Conservation (phyloP, 1,284 basidiomycete genomes). For the Sanghuangporus sanghuang region DNA sequence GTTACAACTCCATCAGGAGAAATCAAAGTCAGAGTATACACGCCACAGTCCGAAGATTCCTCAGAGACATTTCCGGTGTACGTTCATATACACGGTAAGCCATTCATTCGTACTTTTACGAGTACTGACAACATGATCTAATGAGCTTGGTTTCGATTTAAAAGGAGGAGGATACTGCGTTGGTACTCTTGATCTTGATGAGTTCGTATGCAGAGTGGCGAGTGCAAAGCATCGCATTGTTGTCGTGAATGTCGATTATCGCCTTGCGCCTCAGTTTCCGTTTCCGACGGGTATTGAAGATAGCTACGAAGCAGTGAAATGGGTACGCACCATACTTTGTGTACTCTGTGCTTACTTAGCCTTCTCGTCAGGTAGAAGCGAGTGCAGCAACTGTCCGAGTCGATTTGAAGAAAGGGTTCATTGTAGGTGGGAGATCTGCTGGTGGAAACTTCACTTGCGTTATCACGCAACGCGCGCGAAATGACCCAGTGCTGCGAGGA, state of each 20-base stretch:
- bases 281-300: slow-evolving; percentile 36
- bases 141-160: background rate
- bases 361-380: background rate
- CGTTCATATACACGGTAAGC: slow-evolving; percentile 10
- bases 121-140: background rate
- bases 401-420: slow-evolving; percentile 19
- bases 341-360: background rate
- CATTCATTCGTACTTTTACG: background rate
- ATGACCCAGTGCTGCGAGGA: slow-evolving; percentile 18
- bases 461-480: slow-evolving; percentile 20
- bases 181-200: slow-evolving; percentile 21
- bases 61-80: slow-evolving; percentile 9
- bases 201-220: slow-evolving; percentile 18
- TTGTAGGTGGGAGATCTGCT: slow-evolving; percentile 25
- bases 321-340: slow-evolving; percentile 21
- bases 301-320: slow-evolving; percentile 30
- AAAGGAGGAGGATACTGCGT: slow-evolving; percentile 13
- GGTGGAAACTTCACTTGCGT: slow-evolving; percentile 23
- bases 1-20: slow-evolving; percentile 7
- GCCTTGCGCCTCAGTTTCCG: slow-evolving; percentile 35
- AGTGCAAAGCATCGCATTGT: slow-evolving; percentile 20
- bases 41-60: background rate
- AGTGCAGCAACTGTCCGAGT: slow-evolving; percentile 8
- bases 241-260: slow-evolving; percentile 20
- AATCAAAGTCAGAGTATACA: slow-evolving; percentile 11